A percentile compares a stretch with the other conserved stretches of the same genome.
These are phyloP conservation scores for Puccinia novopanici DNA, from an alignment of 1,284 basidiomycete genomes.

Conservation along the genomic window DNA sequence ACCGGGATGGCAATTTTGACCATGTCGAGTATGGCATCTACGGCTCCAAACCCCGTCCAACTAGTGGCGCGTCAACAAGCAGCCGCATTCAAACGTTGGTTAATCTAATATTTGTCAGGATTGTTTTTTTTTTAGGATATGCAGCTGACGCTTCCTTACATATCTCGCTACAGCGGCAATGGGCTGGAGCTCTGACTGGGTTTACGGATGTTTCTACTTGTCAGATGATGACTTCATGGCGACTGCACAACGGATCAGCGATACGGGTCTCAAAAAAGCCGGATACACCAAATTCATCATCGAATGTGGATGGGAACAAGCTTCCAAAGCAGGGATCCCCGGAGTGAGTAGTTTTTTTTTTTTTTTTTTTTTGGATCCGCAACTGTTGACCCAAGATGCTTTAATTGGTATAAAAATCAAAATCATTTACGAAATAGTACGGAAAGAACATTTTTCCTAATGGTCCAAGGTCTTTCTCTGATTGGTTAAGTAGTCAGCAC, in stretches of 20 bases:
- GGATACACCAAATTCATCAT: slow-evolving; percentile 24
- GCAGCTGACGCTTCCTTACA: background rate
- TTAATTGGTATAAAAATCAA: background rate
- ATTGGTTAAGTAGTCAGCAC: background rate
- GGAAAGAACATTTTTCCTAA: background rate
- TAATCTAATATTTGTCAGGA: background rate
- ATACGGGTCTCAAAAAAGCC: background rate
- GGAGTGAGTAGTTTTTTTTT: background rate
- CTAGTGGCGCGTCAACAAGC: background rate
- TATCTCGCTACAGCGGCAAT: background rate
- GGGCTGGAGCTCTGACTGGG: slow-evolving; percentile 29
- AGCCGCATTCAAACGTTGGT: background rate
- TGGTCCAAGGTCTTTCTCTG: background rate
- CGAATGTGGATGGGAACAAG: slow-evolving; percentile 39
- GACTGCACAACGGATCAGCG: background rate
- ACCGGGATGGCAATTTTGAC: background rate
- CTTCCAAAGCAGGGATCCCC: background rate
- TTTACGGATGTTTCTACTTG: background rate
- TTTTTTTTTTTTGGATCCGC: background rate
- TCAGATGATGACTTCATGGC: background rate
- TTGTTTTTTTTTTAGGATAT: too few relatives aligned
- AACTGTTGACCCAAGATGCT: background rate
- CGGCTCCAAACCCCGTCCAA: background rate
- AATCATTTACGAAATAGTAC: background rate
- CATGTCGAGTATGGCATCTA: background rate